Base-by-base conservation (phyloP, 2,329 filamentous ascomycete species). In the Hypomyces rosellus region DNA sequence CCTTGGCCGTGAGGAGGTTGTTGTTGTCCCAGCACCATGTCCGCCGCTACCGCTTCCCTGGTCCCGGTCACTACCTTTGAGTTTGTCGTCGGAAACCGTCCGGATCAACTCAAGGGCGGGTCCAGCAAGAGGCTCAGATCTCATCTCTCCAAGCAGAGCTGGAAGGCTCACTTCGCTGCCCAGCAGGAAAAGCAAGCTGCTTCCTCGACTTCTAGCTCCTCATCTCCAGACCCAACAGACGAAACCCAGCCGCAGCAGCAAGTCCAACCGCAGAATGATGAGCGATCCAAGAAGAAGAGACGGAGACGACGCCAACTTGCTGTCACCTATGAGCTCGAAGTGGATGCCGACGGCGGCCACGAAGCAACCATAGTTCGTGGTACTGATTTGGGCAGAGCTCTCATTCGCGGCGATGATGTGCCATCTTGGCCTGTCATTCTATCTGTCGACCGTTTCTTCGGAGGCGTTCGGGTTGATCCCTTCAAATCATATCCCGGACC, bases 391-490 rank as follows among this genome's bases (percentile, higher is more conserved):
- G 18, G 37, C 25, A 25, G 37, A 14, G 37, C 50, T 30, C 30
- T 48, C 18, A 38, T 48, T 15, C 36, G 36, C 5, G 34, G 22
- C 15, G 43, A 25, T 16, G 22, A 18, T 30, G 16, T 25, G 8
- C 14, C 37, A 16, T 36, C 36, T 22, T 43, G 22, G 38, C 38
- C 39, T 6, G 9, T 18, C 25, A n/a, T 34, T 6, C 8, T 40
- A 16, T 16, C 44, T 15, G 56, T 59, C 6, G 59, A 62, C 18
- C 53, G 48, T 22, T 46, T 48, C n/a, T 57, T 61, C 6, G 59
- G 59, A 15, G 59, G 58, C 34, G 58, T 56, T 16, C 55, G 60
- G 7, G 54, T 60, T 18, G 60, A 62, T 51, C 60, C 61, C 4
- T 63, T 62, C 49, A 53, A 51, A 34, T 51, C 60, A 3, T 58